Conservation (phyloP, 257 asterid genomes). For the Solanum chiquidenum region DNA sequence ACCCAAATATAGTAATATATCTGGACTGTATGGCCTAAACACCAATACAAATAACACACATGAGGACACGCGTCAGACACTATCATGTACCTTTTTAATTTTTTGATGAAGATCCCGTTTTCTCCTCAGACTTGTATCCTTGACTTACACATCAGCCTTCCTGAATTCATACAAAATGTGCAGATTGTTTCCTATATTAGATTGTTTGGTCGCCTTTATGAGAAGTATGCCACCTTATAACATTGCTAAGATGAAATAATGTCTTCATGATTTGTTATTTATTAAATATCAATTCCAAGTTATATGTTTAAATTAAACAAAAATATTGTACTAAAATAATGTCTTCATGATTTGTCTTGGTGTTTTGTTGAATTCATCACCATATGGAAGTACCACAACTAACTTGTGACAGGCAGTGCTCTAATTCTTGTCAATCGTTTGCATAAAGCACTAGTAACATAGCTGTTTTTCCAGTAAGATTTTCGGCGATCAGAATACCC, state of each 20-base stretch:
- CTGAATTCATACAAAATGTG: not conserved
- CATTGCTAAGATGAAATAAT: not conserved
- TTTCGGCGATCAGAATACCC: not conserved
- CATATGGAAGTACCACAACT: not conserved
- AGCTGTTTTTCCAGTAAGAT: not conserved
- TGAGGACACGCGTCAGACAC: not conserved
- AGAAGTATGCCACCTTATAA: not conserved
- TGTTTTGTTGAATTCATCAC: not conserved
- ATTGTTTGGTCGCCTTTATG: not conserved
- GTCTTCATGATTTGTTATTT: not conserved
- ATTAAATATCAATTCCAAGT: not conserved
- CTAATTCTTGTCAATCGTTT: not conserved
- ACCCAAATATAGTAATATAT: not conserved
- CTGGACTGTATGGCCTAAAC: not conserved
- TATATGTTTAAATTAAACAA: not conserved
- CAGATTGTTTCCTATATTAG: not conserved
- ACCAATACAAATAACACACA: not conserved
- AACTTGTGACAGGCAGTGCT: not conserved
- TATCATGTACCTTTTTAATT: not conserved
- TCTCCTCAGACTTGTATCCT: constrained; percentile 2
- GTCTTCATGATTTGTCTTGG: too few species aligned
- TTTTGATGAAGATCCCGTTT: not conserved
- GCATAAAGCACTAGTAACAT: not conserved
- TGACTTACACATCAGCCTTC: not conserved
- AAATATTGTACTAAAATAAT: not conserved